Base-by-base conservation (phyloP, 306 rosid genomes). In the Echinosophora koreensis region DNA sequence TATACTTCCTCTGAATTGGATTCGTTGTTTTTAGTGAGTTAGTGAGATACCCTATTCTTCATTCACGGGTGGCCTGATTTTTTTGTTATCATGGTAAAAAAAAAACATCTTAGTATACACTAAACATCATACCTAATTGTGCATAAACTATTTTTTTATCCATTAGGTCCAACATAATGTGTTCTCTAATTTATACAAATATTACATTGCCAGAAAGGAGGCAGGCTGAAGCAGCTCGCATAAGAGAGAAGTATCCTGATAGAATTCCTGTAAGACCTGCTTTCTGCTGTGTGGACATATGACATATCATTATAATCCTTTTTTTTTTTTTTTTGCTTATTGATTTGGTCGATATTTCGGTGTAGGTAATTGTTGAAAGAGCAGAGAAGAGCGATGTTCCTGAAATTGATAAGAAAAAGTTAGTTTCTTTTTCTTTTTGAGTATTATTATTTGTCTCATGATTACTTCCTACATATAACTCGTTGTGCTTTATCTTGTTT, bases 381-480 rank as follows among this genome's bases (percentile, higher is more conserved):
- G 97, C 96, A 37, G 93, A 90, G 80, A 87, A 87, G 77, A 92
- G 87, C 73, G 93, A 90, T 75, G 86, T 92, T 77, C 94, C 96
- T 65, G 97, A 92, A 81, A 92, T 92, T 80, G 97, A 92, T 76
- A 92, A 92, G 91, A 92, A 92, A 82, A 92, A 92, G 97, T 92
- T 18, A 73, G 92, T 77, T 73, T 84, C 66, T 32, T 6, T 79
- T 49, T 47, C 50, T 22, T 42, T 44, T 5, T 15, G 27, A n/a
- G 28, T 18, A 10, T 34, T 44, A 52, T 68, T 6, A n/a, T 59
- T 18, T 35, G 65, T 52, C 42, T 42, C 30, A 12, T 55, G 17
- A 67, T 41, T 46, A 49, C 57, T 55, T 39, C n/a, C n/a, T n/a
- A n/a, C n/a, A n/a, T n/a, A n/a, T n/a, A n/a, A n/a, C n/a, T n/a